Conservation (phyloP, 177 flowering plant species). For the Vitis hybrid region DNA sequence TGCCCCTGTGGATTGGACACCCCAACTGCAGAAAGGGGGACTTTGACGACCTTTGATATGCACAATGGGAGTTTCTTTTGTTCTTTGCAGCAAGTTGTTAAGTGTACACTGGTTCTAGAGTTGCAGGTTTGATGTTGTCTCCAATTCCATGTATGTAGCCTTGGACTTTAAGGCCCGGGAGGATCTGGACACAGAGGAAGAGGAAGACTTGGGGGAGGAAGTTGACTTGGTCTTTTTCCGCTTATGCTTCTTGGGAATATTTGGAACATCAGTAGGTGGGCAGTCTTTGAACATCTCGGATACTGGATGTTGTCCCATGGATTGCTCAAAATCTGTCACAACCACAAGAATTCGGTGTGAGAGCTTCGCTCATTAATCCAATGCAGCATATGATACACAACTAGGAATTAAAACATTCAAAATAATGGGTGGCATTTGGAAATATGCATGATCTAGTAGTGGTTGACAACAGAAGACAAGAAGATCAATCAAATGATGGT, state of each 20-base stretch:
- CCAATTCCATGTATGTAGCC: conserved; percentile 16
- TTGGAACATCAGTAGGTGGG: conserved; percentile 27
- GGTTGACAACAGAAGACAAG: too few species aligned
- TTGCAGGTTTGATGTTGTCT: conserved; percentile 8
- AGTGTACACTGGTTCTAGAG: not conserved
- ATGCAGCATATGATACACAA: too few species aligned
- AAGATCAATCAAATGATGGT: too few species aligned
- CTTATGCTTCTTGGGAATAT: conserved; percentile 34
- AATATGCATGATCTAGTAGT: too few species aligned
- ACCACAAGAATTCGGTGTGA: not conserved
- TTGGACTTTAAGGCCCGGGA: conserved; percentile 26
- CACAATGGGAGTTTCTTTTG: too few species aligned
- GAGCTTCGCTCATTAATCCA: not conserved
- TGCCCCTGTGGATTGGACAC: too few species aligned
- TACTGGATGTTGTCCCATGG: conserved; percentile 29
- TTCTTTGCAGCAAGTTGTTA: too few species aligned
- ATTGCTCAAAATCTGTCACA: conserved; percentile 53
- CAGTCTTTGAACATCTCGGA: conserved; percentile 34
- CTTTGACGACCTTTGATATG: too few species aligned
- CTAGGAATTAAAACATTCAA: too few species aligned
- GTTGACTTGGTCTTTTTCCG: conserved; percentile 29
- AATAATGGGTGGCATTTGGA: too few species aligned
- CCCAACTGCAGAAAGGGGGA: too few species aligned
- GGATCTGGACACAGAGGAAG: conserved; percentile 22
- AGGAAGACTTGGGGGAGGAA: conserved; percentile 26